phyloP scores from a whole-genome alignment of 2,329 filamentous ascomycete species.

The Clarireedia monteithiana region DNA sequence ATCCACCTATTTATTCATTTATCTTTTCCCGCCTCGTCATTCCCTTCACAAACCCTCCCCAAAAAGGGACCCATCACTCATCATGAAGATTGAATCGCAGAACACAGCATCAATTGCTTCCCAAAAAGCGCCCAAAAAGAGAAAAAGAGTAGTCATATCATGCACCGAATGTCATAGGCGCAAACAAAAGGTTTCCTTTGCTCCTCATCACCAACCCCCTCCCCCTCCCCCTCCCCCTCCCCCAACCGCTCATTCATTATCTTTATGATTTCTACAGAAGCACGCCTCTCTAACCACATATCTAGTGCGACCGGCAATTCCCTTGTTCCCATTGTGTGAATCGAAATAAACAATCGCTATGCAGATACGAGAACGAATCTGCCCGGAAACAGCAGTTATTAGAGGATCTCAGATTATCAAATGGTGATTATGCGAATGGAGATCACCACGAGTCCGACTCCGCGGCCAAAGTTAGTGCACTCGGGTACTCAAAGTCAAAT shows the following conservation, averaged over 20 bases:
- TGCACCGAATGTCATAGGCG: slow-evolving; percentile 58
- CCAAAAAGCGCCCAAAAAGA: slow-evolving; percentile 36
- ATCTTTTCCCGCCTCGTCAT: not conserved
- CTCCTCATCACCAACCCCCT: not conserved
- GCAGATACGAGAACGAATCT: slow-evolving; percentile 44
- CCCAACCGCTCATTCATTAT: not conserved
- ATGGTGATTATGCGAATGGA: slow-evolving; percentile 13
- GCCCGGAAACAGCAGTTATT: slow-evolving; percentile 25
- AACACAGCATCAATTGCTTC: slow-evolving; percentile 6
- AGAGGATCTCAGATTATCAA: slow-evolving; percentile 18
- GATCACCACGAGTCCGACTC: slow-evolving; percentile 22
- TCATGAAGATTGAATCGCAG: not conserved
- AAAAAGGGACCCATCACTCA: not conserved
- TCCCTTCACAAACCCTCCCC: not conserved
- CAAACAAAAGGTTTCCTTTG: slow-evolving; percentile 35
- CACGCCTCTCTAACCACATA: slow-evolving; percentile 10
- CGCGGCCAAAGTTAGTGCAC: slow-evolving; percentile 27
- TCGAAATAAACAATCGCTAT: slow-evolving; percentile 47
- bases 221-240: too few species aligned
- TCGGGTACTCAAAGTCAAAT: slow-evolving; percentile 45
- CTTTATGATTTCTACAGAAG: not conserved
- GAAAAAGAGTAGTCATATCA: slow-evolving; percentile 52
- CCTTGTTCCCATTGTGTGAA: slow-evolving; percentile 53
- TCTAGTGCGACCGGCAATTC: slow-evolving; percentile 49
- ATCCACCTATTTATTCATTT: not conserved